Percentiles rank a stretch among this genome's conserved stretches.
Conservation (phyloP, 768 basidiomycete species). For the Boletus rubropictus region DNA sequence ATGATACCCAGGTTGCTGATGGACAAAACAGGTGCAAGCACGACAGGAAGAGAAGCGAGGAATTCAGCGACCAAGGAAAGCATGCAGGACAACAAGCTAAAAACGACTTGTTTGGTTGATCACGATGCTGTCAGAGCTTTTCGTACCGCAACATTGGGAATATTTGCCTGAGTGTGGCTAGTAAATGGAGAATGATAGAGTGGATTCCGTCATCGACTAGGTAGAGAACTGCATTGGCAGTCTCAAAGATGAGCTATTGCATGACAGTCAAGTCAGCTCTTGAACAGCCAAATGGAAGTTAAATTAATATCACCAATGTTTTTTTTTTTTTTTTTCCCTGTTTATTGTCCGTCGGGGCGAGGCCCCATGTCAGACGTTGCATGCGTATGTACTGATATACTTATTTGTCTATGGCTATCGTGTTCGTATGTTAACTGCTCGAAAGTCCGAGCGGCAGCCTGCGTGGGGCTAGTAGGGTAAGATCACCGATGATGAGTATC, state of each 20-base stretch:
- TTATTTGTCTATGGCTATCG: too few relatives aligned
- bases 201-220: conserved; percentile 6
- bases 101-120: background rate
- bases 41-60: background rate
- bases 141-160: background rate
- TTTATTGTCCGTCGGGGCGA: too few relatives aligned
- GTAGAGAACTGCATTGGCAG: conserved; percentile 1
- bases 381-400: too few relatives aligned
- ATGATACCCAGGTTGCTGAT: conserved; percentile 5
- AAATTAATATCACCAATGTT: conserved; percentile 1
- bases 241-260: conserved; percentile 9
- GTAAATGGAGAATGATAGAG: background rate
- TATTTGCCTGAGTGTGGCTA: conserved; percentile 3
- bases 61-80: conserved; percentile 8
- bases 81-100: conserved; percentile 1
- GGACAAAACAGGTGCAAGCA: conserved; percentile 8
- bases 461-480: too few relatives aligned
- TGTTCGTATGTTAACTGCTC: too few relatives aligned
- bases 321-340: too few relatives aligned
- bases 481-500: conserved; percentile 1
- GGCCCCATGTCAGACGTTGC: too few relatives aligned
- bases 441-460: too few relatives aligned
- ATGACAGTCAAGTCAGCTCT: background rate
- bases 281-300: background rate
- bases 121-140: background rate